These are phyloP conservation scores for Candida gigantensis DNA, from an alignment of 1,139 yeast species.

Conservation along the genomic window DNA sequence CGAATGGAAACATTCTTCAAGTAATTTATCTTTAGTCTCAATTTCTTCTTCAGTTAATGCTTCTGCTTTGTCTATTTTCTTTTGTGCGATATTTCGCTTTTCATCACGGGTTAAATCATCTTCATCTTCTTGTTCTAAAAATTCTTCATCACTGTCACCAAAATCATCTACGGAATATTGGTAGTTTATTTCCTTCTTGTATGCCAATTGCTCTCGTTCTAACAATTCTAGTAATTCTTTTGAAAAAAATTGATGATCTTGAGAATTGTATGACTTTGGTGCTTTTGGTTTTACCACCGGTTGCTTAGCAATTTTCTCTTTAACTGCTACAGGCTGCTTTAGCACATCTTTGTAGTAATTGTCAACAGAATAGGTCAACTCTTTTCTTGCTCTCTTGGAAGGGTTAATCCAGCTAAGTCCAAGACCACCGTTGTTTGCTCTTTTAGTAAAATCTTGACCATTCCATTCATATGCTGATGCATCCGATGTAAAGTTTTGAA, in stretches of 20 bases:
- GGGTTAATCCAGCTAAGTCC: conserved; percentile 81
- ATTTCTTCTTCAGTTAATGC: conserved; percentile 80
- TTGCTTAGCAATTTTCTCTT: conserved; percentile 13
- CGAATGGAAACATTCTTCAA: conserved; percentile 66
- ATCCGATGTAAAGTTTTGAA: conserved; percentile 86
- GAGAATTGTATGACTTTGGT: conserved; percentile 71
- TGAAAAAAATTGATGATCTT: conserved; percentile 90
- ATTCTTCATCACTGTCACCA: conserved; percentile 58
- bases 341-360: conserved; percentile 83
- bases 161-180: conserved; percentile 60
- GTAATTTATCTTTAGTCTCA: conserved; percentile 57
- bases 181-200: conserved; percentile 71
- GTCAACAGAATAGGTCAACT: conserved; percentile 83
- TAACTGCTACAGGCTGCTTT: conserved; percentile 25
- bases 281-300: conserved; percentile 41
- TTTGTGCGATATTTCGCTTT: conserved; percentile 55
- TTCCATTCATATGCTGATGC: conserved; percentile 96
- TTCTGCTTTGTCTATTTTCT: conserved; percentile 64
- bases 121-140: conserved; percentile 51
- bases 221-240: conserved; percentile 62
- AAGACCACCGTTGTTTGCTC: conserved; percentile 42
- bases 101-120: conserved; percentile 42
- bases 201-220: conserved; percentile 76
- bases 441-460: conserved; percentile 87
- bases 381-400: conserved; percentile 85